Base-by-base conservation (phyloP, 441 rosid species). In the Corymbia citriodora region DNA sequence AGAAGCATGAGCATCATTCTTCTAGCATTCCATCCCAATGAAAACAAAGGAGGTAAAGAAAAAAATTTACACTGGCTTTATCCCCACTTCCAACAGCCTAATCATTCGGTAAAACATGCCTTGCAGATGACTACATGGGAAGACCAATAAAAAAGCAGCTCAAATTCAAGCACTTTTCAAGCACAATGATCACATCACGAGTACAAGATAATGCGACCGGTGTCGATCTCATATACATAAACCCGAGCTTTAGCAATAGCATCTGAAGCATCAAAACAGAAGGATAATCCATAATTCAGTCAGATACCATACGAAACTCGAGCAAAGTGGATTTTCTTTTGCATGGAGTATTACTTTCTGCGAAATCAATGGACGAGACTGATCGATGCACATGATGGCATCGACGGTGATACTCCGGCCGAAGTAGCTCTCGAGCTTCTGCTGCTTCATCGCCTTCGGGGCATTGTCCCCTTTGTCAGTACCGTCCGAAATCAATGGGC, bases 391-490 rank as follows among this genome's bases (percentile, higher is more conserved):
- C 99, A 96, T 97, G 96, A 99, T 96, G 81, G 99, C 99, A 89
- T 97, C 99, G 55, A 98, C 94, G 25, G 99, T 98, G 19, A 97
- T 97, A 93, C 96, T 96, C 49, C 98, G 95, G 87, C 99, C 99
- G n/a, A 96, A 97, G 90, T 93, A 98, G 94, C 96, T 95, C 92
- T 98, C 97, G 72, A 96, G 95, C 91, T 97, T 97, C 93, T 95
- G 98, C 92, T 96, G 99, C 92, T 94, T 98, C 99, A 96, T 96
- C 55, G 95, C 93, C 55, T 91, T 95, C 5, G 99, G 99, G n/a
- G 98, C 98, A 93, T 97, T 95, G 90, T 98, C 99, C 10, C 97
- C 99, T 98, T 97, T 90, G 99, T 97, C 91, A 98, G 95, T 90
- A 98, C 99, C 99, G 97, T 92, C 19, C 23, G 27, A 82, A 91